Base-by-base conservation (phyloP, 2,329 filamentous ascomycete genomes). In the Exophiala spinifera region DNA sequence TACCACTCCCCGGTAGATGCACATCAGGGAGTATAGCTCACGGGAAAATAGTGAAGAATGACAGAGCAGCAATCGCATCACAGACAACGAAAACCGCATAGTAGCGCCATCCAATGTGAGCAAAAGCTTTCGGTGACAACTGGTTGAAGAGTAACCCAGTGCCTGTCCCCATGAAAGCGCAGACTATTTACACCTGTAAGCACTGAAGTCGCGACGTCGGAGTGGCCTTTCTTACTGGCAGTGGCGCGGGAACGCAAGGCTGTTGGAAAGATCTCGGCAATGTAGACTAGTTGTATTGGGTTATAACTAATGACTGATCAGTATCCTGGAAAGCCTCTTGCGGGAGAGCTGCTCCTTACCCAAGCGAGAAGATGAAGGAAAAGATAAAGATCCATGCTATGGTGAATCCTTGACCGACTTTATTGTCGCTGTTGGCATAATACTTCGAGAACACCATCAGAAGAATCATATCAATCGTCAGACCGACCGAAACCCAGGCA, bases 31-130 rank as follows among this genome's bases (percentile, higher is more conserved):
- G 3, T n/a, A 43, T 23, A 11, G 25, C 40, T 43, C 40, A 43
- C 40, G 40, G 40, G 20, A 20, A 43, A 3, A 43, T 21, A 23
- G 20, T 19, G 14, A 43, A 43, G 40, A 43, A 43, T 43, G 40
- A 8, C 13, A 19, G 5, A 43, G 40, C 40, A 8, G 40, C 40
- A 43, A 43, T 14, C 10, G 40, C 40, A 43, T 43, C 40, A 20
- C 40, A 43, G 15, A 23, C 40, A 43, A 43, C 40, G 17, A 43
- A 43, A 43, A 43, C 40, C 15, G 40, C 40, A 23, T 43, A 43
- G 40, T 43, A 43, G 40, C 40, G 15, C 40, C 40, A 43, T n/a
- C 40, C 21, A 20, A 43, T 43, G 11, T 23, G 40, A 23, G 40
- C 40, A 43, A 43, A 43, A 3, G 40, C 40, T 23, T 43, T 43